Evolutionary conservation across 2,329 filamentous ascomycete species (phyloP).

Genomic region (Colletotrichum cereale): DNA sequence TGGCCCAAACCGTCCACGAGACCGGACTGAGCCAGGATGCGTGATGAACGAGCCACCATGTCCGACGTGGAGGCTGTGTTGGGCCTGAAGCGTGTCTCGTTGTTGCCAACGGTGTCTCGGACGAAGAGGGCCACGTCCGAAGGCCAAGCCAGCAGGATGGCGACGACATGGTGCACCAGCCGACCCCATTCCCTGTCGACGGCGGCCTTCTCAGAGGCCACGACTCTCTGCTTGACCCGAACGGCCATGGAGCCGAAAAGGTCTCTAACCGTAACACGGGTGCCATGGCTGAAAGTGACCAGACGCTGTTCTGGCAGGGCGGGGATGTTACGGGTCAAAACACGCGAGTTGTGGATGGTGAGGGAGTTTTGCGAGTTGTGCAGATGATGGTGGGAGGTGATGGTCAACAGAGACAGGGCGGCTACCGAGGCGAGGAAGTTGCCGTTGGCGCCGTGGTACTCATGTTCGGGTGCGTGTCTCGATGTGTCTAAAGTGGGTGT

Average conservation of each 20-base stretch:
- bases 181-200: conserved; percentile 74
- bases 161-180: conserved; percentile 70
- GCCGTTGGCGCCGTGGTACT: conserved; percentile 76
- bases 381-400: conserved; percentile 77
- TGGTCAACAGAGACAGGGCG: conserved; percentile 79
- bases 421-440: conserved; percentile 83
- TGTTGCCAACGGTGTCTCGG: conserved; percentile 60
- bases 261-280: conserved; percentile 80
- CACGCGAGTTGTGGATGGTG: conserved; percentile 76
- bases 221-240: conserved; percentile 82
- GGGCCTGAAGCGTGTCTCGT: conserved; percentile 53
- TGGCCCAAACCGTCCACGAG: conserved; percentile 67
- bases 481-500: conserved; percentile 76
- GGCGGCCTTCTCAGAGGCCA: conserved; percentile 62
- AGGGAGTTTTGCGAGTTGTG: conserved; percentile 74
- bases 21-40: conserved; percentile 74
- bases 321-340: conserved; percentile 74
- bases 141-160: conserved; percentile 79
- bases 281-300: conserved; percentile 73
- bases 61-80: neutral
- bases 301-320: conserved; percentile 70
- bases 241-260: conserved; percentile 94
- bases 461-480: conserved; percentile 65
- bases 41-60: conserved; percentile 37
- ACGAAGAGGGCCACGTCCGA: conserved; percentile 68